Percentiles rank a stretch among this genome's conserved stretches.
Conservation (phyloP, 2,329 filamentous ascomycete species). For the Paradendryphiella salina region DNA sequence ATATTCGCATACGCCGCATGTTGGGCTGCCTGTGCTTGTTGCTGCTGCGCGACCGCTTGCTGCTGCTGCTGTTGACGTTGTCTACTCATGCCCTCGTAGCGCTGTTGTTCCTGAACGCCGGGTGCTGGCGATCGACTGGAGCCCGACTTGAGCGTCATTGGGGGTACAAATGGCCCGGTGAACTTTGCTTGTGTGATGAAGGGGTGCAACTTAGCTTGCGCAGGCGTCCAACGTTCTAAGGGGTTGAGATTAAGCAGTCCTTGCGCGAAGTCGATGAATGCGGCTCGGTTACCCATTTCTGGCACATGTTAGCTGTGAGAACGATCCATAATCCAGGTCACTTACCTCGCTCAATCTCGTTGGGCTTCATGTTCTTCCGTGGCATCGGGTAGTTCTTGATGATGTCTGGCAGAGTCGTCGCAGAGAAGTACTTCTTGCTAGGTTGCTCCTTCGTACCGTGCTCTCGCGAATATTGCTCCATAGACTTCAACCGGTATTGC, state of each 20-base stretch:
- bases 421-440: slow-evolving; percentile 99
- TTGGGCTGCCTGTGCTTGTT: slow-evolving; percentile 58
- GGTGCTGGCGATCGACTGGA: slow-evolving; percentile 86
- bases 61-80: slow-evolving; percentile 70
- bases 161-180: slow-evolving; percentile 92
- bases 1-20: slow-evolving; percentile 68
- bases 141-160: slow-evolving; percentile 92
- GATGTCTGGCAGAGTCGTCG: slow-evolving; percentile 90
- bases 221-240: slow-evolving; percentile 94
- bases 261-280: slow-evolving; percentile 97
- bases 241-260: slow-evolving; percentile 93
- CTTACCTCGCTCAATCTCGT: slow-evolving; percentile 92
- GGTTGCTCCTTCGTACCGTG: slow-evolving; percentile 97
- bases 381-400: slow-evolving; percentile 99
- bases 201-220: slow-evolving; percentile 94
- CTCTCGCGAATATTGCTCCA: slow-evolving; percentile 97
- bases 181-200: slow-evolving; percentile 99
- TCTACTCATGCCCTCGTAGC: slow-evolving; percentile 91
- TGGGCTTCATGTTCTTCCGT: slow-evolving; percentile 98
- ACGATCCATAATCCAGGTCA: neutral
- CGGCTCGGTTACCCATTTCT: slow-evolving; percentile 99
- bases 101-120: slow-evolving; percentile 92
- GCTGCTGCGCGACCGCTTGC: slow-evolving; percentile 60
- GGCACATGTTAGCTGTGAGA: slow-evolving; percentile 21
- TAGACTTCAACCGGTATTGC: slow-evolving; percentile 89